Conservation (phyloP, 225 moss, liverwort and hornwort species). For the Sphagnum tenellum region DNA sequence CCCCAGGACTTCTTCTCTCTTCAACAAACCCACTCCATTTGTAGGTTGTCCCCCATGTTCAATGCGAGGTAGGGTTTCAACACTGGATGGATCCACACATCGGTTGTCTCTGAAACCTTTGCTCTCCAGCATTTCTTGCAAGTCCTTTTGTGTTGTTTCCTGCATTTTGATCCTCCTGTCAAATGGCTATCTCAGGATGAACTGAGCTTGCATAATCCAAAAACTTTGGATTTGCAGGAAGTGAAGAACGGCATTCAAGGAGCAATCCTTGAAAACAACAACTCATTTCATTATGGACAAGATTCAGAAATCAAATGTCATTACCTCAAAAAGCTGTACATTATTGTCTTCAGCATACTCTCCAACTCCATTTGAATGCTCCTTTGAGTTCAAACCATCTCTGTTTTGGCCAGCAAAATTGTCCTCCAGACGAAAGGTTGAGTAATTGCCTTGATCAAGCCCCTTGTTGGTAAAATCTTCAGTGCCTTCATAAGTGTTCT, state of each 20-base stretch:
- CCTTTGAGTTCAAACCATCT: slow-evolving; percentile 9
- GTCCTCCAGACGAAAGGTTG: slow-evolving; percentile 26
- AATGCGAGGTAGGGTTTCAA: slow-evolving; percentile 4
- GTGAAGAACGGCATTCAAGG: no score
- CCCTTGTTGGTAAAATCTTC: slow-evolving; percentile 16
- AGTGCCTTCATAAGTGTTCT: slow-evolving; percentile 20
- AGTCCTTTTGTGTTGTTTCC: no score
- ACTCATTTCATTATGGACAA: no score
- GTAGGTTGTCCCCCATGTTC: slow-evolving; percentile 4
- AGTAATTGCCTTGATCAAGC: slow-evolving; percentile 24
- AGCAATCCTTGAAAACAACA: no score
- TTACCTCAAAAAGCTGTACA: no score
- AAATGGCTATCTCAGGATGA: no score
- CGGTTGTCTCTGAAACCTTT: no score
- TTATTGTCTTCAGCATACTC: slow-evolving; percentile 10
- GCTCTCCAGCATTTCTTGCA: no score
- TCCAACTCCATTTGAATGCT: slow-evolving; percentile 15
- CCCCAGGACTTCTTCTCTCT: slow-evolving; percentile 10
- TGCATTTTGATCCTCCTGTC: no score
- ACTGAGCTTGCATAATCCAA: no score
- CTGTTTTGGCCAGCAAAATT: slow-evolving; percentile 16
- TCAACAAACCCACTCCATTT: slow-evolving; percentile 11
- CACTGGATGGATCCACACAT: not conserved
- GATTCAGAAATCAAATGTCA: no score
- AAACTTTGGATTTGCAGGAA: no score